Base-by-base conservation (phyloP, 495 filamentous ascomycete species). In the Cladorrhinum samala region DNA sequence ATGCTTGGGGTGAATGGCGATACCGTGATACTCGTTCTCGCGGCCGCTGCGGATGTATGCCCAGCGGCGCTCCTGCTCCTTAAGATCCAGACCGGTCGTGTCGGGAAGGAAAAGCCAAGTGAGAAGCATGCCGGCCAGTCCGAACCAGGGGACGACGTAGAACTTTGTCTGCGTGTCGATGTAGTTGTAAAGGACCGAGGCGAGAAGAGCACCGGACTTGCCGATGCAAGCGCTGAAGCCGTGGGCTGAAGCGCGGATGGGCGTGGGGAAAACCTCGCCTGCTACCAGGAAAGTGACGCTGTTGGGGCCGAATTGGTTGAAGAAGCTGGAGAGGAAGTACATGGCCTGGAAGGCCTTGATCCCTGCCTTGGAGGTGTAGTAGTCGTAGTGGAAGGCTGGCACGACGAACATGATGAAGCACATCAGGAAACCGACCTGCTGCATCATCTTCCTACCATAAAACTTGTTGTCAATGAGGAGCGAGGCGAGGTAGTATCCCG, bases 231-330 rank as follows among this genome's bases (percentile, higher is more conserved):
- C 90, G 23, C 86, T 88, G 64, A 96, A 82, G 56, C 90, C 91
- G 75, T 96, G 91, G 42, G 91, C 90, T 33, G 89, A 89, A 47
- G 90, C 90, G 60, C 91, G 88, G 54, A 96, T 84, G 3, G 88
- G 86, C 0, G 90, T 94, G 1, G 91, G 91, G 76, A 83, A 96
- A 9, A 92, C 87, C 66, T 96, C 91, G 23, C 88, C 91, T 23
- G 91, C 90, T 18, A 92, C 88, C 52, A 95, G 76, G 84, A 96
- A 95, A 46, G 89, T 91, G 50, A 94, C 88, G 49, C 80, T 82
- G 77, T 95, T 96, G 69, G 91, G 89, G 7, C 91, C 89, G 62
- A 96, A 95, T 68, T 96, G 91, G 77, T 93, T 94, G 83, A 96
- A 96, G 77, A 96, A 95, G 37, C 85, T 89, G 42, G 86, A 87